Conservation (phyloP, 169 alveolate genomes). For the Eimeria necatrix region DNA sequence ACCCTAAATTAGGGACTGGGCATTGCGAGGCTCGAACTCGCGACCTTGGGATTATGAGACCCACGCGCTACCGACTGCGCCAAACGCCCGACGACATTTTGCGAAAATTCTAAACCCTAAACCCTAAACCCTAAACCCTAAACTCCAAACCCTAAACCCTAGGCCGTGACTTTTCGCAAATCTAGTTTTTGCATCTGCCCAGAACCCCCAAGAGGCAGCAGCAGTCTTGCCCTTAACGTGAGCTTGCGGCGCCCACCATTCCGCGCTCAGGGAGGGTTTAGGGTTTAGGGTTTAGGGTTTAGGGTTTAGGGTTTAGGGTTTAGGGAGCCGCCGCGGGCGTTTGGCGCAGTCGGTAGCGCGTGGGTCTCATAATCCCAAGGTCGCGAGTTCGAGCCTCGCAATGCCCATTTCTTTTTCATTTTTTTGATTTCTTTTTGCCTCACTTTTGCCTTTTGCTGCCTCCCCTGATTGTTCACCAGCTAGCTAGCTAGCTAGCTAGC, state of each 20-base stretch:
- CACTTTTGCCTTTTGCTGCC: background rate
- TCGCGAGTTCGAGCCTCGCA: constrained; percentile 86
- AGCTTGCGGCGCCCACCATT: constrained; percentile 10
- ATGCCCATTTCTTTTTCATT: constrained; percentile 43
- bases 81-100: constrained; percentile 41
- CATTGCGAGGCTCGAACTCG: constrained; percentile 86
- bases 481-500: too few species aligned
- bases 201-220: constrained; percentile 61
- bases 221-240: background rate
- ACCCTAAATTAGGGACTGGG: background rate
- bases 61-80: constrained; percentile 88
- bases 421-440: background rate
- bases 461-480: background rate
- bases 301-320: background rate
- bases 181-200: constrained; percentile 85
- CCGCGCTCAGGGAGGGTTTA: background rate
- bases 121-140: background rate
- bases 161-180: constrained; percentile 83
- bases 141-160: background rate
- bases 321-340: constrained; percentile 47
- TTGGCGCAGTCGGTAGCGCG: constrained; percentile 87
- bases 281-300: background rate
- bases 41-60: constrained; percentile 87
- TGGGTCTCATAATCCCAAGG: constrained; percentile 87
- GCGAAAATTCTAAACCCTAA: background rate